Conservation (phyloP, 768 basidiomycete genomes). For the Agrocybe praecox region DNA sequence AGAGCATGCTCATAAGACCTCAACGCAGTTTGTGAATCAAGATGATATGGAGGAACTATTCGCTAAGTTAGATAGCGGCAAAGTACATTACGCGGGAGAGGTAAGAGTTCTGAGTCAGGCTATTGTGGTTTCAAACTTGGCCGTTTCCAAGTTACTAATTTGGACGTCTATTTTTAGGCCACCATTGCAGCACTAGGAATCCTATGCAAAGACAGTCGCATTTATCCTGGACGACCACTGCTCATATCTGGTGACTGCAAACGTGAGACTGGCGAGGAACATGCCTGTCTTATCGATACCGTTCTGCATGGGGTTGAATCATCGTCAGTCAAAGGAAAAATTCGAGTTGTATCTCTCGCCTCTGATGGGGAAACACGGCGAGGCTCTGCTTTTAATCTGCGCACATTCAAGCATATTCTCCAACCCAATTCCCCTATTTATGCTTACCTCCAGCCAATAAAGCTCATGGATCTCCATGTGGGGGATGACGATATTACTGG, state of each 20-base stretch:
- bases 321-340: conserved; percentile 7
- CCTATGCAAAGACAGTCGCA: conserved; percentile 21
- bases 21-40: conserved; percentile 20
- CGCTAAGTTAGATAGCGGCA: conserved; percentile 10
- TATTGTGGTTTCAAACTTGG: too few relatives aligned
- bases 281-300: conserved; percentile 16
- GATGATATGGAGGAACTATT: conserved; percentile 25
- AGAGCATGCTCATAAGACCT: conserved; percentile 20
- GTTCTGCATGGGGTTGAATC: conserved; percentile 13
- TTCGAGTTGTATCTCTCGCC: conserved; percentile 21
- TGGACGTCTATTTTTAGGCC: conserved; percentile 22
- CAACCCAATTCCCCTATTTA: conserved; percentile 15
- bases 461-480: conserved; percentile 21
- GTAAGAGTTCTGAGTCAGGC: too few relatives aligned
- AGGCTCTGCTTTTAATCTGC: conserved; percentile 18
- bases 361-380: conserved; percentile 27
- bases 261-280: conserved; percentile 23
- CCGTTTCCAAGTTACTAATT: too few relatives aligned
- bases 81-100: conserved; percentile 25
- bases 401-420: conserved; percentile 15
- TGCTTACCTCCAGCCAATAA: conserved; percentile 8
- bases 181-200: conserved; percentile 28
- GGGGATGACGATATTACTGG: conserved; percentile 28
- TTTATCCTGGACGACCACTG: conserved; percentile 26
- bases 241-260: conserved; percentile 32